Conservation (phyloP, 1,284 basidiomycete genomes). For the Moesziomyces parantarcticus region DNA sequence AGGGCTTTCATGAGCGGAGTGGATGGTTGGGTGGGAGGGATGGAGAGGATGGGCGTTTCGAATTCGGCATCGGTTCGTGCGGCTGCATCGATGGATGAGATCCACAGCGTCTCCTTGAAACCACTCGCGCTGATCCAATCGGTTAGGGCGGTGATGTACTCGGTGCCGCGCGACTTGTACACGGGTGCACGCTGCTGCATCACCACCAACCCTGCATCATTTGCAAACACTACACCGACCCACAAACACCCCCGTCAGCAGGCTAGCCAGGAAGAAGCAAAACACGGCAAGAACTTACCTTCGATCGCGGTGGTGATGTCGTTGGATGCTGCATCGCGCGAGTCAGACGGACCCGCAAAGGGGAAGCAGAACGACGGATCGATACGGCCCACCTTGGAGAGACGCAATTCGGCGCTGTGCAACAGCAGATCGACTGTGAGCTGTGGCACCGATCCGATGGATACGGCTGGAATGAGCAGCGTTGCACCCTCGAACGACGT, state of each 20-base stretch:
- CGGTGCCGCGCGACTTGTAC: slow-evolving; percentile 29
- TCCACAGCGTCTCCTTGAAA: slow-evolving; percentile 21
- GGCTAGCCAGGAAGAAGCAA: background rate
- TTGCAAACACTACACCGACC: background rate
- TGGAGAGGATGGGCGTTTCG: slow-evolving; percentile 17
- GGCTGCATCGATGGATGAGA: slow-evolving; percentile 51
- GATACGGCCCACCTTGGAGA: slow-evolving; percentile 44
- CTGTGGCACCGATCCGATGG: slow-evolving; percentile 60
- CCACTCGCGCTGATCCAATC: slow-evolving; percentile 7
- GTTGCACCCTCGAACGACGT: slow-evolving; percentile 32
- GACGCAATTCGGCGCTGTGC: slow-evolving; percentile 24
- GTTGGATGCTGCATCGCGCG: background rate
- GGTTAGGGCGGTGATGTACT: slow-evolving; percentile 26
- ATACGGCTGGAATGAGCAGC: slow-evolving; percentile 55
- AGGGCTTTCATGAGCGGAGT: slow-evolving; percentile 8
- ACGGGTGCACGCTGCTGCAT: slow-evolving; percentile 61
- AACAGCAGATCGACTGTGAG: slow-evolving; percentile 60
- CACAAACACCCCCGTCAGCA: background rate
- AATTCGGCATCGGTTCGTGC: slow-evolving; percentile 55
- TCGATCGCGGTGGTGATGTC: slow-evolving; percentile 31
- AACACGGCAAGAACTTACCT: slow-evolving; percentile 9
- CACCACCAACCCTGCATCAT: slow-evolving; percentile 21
- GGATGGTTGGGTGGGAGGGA: slow-evolving; percentile 25
- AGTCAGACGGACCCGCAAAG: slow-evolving; percentile 54
- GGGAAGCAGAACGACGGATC: slow-evolving; percentile 54